Conservation (phyloP, 148 eudicot genomes). For the Linanthus parryae region DNA sequence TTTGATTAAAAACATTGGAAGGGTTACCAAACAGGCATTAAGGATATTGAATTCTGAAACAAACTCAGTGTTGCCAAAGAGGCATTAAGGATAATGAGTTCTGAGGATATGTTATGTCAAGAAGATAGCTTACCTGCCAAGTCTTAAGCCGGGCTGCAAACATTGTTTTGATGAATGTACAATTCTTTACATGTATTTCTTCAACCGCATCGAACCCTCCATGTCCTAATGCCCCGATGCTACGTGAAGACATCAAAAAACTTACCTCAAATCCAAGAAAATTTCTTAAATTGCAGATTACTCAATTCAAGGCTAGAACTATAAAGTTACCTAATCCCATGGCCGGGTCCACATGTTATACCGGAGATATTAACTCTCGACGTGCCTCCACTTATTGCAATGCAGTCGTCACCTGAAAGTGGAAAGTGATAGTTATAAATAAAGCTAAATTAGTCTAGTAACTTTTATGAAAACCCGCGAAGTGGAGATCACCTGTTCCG, state of each 20-base stretch:
- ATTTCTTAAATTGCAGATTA: background rate
- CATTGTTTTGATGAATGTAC: constrained; percentile 23
- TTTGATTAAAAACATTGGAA: background rate
- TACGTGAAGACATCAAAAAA: no score
- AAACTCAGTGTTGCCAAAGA: no score
- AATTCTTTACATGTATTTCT: constrained; percentile 23
- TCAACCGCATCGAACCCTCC: constrained; percentile 29
- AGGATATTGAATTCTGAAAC: no score
- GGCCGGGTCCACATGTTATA: constrained; percentile 44
- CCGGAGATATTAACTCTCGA: constrained; percentile 29
- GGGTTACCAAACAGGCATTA: background rate
- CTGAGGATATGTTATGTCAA: no score
- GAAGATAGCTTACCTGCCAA: constrained; percentile 23
- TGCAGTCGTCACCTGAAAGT: constrained; percentile 56
- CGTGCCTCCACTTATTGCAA: constrained; percentile 37
- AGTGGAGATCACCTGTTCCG: background rate
- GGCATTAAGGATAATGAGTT: no score
- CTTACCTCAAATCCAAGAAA: background rate
- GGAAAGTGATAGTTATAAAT: no score
- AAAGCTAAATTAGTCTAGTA: no score
- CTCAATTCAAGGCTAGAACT: background rate
- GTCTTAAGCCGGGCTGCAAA: constrained; percentile 37
- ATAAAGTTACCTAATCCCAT: constrained; percentile 36
- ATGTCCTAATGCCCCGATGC: no score
- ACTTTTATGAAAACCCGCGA: no score